Base-by-base conservation (phyloP, 2,329 filamentous ascomycete genomes). In the Alternaria infectoria region DNA sequence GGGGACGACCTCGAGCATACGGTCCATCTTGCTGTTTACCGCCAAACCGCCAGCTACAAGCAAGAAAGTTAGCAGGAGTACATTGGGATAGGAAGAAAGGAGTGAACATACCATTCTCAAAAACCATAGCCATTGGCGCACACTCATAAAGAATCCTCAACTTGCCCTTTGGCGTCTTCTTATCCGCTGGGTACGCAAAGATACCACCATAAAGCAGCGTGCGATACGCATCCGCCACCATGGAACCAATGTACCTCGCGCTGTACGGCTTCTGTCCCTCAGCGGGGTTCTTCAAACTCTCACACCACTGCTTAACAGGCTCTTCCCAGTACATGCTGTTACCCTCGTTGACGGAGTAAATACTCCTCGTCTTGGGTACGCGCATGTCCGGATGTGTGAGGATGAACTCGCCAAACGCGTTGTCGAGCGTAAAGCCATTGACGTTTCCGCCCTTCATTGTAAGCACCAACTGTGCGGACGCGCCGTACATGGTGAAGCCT, bases 401-500 rank as follows among this genome's bases (percentile, higher is more conserved):
- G 83, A 99, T 99, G 85, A 99, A 99, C 86, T 99, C 96, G 83
- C 96, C 96, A 54, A 99, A 89, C 17, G 93, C 92, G 81, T 92
- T 96, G 84, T 99, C 96, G 75, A 99, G 89, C 25, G 96, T 99
- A 86, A 99, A 99, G 75, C 96, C 96, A 83, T 98, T 97, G 82
- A 99, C 96, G 66, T 84, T 88, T 68, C 94, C 92, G 70, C 90
- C 93, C 82, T 91, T 92, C 93, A 98, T 97, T 72, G 96, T 99
- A 78, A 99, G 91, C 75, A 99, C 96, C 49, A 99, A 87, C 84
- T 98, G 95, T 5, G 96, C 90, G 4, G 94, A 97, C 72, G 96
- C 96, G 77, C 96, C 96, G 83, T 99, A 99, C 96, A 99, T 99
- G 82, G 96, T 99, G 87, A 99, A 99, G n/a, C 96, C 96, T 21